phyloP scores from a whole-genome alignment of 306 rosid genomes.

The Lathyrus oleraceus region DNA sequence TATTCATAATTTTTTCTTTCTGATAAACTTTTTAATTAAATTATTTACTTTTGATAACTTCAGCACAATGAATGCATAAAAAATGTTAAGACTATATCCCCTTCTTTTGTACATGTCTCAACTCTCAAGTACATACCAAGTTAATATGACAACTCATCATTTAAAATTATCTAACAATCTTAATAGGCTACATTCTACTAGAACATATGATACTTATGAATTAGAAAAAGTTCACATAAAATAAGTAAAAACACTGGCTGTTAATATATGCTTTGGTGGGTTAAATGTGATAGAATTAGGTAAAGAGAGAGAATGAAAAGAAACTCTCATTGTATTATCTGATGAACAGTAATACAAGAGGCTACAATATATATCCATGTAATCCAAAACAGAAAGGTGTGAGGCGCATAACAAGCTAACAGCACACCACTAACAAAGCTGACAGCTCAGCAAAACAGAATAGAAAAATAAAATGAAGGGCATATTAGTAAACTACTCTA shows the following conservation, averaged over 20 bases:
- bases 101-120: slow-evolving; percentile 4
- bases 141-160: background rate
- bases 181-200: slow-evolving; percentile 5
- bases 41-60: slow-evolving; percentile 18
- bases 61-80: slow-evolving; percentile 28
- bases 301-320: too few relatives aligned
- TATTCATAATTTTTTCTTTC: slow-evolving; percentile 3
- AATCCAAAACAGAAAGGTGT: too few relatives aligned
- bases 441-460: too few relatives aligned
- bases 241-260: slow-evolving; percentile 22
- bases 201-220: slow-evolving; percentile 9
- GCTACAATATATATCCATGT: too few relatives aligned
- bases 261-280: background rate
- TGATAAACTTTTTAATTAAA: background rate
- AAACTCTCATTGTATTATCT: too few relatives aligned
- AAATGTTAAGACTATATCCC: slow-evolving; percentile 3
- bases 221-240: slow-evolving; percentile 8
- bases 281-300: too few relatives aligned
- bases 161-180: slow-evolving; percentile 15
- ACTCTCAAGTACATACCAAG: slow-evolving; percentile 22
- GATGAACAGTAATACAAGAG: too few relatives aligned
- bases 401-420: too few relatives aligned
- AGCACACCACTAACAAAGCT: too few relatives aligned
- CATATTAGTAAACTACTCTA: too few relatives aligned
- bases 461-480: too few relatives aligned